Percentiles rank a stretch among this genome's conserved stretches.
Conservation (phyloP, 768 basidiomycete species). For the Leccinum subgranulosum region DNA sequence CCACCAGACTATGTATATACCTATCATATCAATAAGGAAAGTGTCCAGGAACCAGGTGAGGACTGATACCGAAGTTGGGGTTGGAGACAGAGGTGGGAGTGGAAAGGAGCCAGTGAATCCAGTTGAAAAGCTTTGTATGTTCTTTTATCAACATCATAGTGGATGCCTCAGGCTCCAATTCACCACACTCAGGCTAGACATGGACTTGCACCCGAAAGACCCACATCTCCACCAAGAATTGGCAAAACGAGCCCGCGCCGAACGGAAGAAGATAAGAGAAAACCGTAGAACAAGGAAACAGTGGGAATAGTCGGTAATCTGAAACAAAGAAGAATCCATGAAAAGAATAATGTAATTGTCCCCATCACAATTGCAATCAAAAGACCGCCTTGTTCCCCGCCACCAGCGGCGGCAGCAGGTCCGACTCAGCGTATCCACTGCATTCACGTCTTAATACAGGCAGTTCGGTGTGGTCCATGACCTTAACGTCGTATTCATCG, state of each 20-base stretch:
- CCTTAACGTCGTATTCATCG: conserved; percentile 2
- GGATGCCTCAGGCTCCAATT: not conserved
- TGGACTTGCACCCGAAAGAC: too few species aligned
- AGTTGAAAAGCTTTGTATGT: not conserved
- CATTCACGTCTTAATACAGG: not conserved
- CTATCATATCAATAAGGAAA: too few species aligned
- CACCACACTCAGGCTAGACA: not conserved
- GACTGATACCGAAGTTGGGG: not conserved
- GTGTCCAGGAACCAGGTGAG: not conserved
- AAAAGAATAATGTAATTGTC: not conserved
- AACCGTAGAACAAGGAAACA: not conserved
- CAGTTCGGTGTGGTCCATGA: conserved; percentile 4
- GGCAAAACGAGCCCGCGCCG: not conserved
- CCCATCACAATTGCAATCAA: not conserved
- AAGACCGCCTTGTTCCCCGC: not conserved
- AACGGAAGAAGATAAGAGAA: not conserved
- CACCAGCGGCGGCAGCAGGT: not conserved
- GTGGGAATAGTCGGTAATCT: not conserved
- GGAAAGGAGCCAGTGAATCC: not conserved
- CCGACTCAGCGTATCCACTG: not conserved
- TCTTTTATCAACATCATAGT: not conserved
- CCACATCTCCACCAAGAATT: not conserved
- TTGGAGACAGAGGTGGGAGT: not conserved
- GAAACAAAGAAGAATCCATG: not conserved
- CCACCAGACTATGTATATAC: too few species aligned